Base-by-base conservation (phyloP, 768 basidiomycete species). In the Tremella fuciformis region DNA sequence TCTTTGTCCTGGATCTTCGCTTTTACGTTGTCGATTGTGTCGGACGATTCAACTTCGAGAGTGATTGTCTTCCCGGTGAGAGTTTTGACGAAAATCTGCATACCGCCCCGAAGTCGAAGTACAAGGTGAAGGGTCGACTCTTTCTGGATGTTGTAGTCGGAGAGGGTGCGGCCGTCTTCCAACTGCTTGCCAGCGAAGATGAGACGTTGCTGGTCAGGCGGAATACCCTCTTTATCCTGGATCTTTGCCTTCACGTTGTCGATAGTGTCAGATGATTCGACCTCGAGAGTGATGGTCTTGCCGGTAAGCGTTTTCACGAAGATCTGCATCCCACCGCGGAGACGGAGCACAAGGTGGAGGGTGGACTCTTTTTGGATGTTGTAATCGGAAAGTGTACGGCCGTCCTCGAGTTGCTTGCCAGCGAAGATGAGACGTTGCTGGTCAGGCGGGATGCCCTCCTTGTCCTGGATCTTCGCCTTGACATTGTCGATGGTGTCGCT, bases 201-300 rank as follows among this genome's bases (percentile, higher is more conserved):
- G 7, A 76, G 57, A 47, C 72, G 60, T 52, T 76, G 75, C 73
- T 90, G 89, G 68, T 91, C 91, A 3, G 90, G 90, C 59, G 90
- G 91, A 65, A 94, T 96, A 61, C 86, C 90, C 70, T 91, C 90
- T 81, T 92, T 93, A 76, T 92, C 90, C 76, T 92, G 90, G 49
- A 94, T 92, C 84, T 91, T 92, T 41, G 87, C 86, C 82, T 92
- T 92, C 21, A 92, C 89, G 65, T 91, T 90, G 74, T 93, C 91
- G 69, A 94, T 92, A 13, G 91, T 92, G 76, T 92, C 89, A 0
- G 87, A 89, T 0, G 90, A 91, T 78, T 93, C 61, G 22, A 63
- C 61, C 18, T 63, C 50, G 21, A 58, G 49, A 16, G 57, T 58
- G 50, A 58, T 58, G 8, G 49, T 58, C 41, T 58, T 58, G 51